Evolutionary conservation across 2,329 filamentous ascomycete genomes (phyloP), one percentile per base, ranked within the genome.

Genomic region (Phaeosphaeriaceae sp.): DNA sequence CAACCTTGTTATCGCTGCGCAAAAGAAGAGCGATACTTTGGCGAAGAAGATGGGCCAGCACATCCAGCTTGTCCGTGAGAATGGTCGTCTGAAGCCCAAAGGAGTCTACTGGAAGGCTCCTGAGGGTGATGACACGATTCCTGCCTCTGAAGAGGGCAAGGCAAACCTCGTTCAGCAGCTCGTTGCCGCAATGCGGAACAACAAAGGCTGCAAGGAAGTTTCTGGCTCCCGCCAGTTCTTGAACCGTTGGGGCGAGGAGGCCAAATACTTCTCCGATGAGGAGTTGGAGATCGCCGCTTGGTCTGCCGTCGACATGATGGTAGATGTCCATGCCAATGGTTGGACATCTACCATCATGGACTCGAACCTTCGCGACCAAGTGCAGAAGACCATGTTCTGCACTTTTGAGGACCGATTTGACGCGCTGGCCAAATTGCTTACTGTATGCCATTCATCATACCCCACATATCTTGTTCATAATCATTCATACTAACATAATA

Each of bases 331-430:
- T 40, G 10, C 26, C 13, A 35, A 52, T 6, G 62, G 62, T 2
- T 65, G 62, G 62, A 59, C 54, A 9, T 56, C 54, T 19, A 23
- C 35, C 13, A 51, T 63, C 17, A 47, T 32, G 42, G 62, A 65
- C 46, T 22, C 15, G 8, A 52, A 51, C 10, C 56, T 58, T 13
- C 58, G 60, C n/a, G 56, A 57, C 21, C 17, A 44, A 1, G 30
- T 59, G 23, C 53, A 61, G 24, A 28, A 44, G 9, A 63, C 60
- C 0, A 56, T 57, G 54, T 54, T 52, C 32, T 60, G 49, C 35
- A 56, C 61, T 1, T 65, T 65, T n/a, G 28, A 55, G 19, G 58
- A 64, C 19, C 63, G 63, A 3, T 59, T 61, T 23, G 22, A 53
- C 13, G 28, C 19, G 7, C n/a, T 65, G 13, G 21, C 51, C 0